phyloP scores from a whole-genome alignment of 805 yeast genomes.

The Candida nanaspora region DNA sequence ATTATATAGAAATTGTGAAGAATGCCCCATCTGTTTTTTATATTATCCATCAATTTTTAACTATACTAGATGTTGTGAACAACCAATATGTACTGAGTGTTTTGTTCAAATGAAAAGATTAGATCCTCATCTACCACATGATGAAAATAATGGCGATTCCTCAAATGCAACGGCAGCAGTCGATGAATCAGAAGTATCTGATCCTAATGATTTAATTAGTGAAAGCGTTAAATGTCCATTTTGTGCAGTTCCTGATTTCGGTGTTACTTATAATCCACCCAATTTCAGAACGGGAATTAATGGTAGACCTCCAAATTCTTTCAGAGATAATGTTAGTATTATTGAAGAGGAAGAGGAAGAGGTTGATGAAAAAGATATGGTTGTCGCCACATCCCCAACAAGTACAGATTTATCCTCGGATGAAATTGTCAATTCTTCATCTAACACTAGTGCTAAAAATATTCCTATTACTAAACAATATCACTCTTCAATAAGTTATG shows the following conservation, averaged over 20 bases:
- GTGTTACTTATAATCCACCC: constrained; percentile 74
- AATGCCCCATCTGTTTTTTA: constrained; percentile 93
- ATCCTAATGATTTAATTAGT: constrained; percentile 63
- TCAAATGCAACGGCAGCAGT: constrained; percentile 4
- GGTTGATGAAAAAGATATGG: neutral
- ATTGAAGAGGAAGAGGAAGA: constrained; percentile 17
- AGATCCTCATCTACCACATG: constrained; percentile 93
- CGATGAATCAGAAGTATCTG: constrained; percentile 20
- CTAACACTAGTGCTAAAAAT: neutral
- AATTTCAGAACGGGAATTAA: constrained; percentile 53
- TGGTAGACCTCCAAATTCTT: constrained; percentile 38
- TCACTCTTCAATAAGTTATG: constrained; percentile 15
- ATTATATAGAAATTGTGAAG: constrained; percentile 62
- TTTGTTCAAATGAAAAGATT: constrained; percentile 90
- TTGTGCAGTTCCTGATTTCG: constrained; percentile 83
- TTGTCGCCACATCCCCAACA: neutral
- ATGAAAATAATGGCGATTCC: constrained; percentile 33
- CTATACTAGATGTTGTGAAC: constrained; percentile 80
- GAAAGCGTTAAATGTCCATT: constrained; percentile 92
- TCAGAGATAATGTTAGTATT: constrained; percentile 9
- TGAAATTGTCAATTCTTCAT: neutral
- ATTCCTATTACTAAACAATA: constrained; percentile 2
- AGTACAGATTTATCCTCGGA: constrained; percentile 3
- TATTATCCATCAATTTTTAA: constrained; percentile 76
- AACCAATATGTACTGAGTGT: constrained; percentile 93